Conservation (phyloP, 306 rosid species). For the Cucurbita argyrosperma region DNA sequence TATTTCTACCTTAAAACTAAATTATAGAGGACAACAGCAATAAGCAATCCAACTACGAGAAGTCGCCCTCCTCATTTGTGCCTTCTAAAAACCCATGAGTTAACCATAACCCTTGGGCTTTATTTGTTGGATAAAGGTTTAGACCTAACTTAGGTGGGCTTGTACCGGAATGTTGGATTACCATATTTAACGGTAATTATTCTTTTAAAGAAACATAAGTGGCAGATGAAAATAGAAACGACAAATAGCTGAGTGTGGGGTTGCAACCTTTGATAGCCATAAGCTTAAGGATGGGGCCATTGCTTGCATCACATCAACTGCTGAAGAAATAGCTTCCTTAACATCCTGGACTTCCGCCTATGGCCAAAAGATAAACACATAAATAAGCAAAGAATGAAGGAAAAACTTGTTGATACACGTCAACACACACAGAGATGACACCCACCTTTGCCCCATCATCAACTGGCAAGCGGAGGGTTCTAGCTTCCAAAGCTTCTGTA, state of each 20-base stretch:
- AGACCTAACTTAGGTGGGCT: no score
- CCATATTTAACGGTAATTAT: no score
- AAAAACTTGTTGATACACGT: slow-evolving; percentile 2
- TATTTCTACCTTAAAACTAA: not conserved
- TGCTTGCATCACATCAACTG: slow-evolving; percentile 90
- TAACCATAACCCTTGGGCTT: no score
- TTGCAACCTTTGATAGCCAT: slow-evolving; percentile 50
- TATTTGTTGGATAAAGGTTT: no score
- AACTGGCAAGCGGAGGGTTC: slow-evolving; percentile 95
- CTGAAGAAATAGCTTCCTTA: slow-evolving; percentile 77
- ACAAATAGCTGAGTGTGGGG: not conserved
- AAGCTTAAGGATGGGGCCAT: slow-evolving; percentile 73
- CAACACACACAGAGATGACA: not conserved
- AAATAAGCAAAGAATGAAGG: not conserved
- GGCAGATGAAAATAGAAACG: not conserved
- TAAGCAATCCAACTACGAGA: not conserved
- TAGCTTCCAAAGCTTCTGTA: slow-evolving; percentile 68
- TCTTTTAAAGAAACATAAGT: not conserved
- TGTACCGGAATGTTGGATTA: no score
- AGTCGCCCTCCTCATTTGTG: no score
- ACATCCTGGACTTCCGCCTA: slow-evolving; percentile 67
- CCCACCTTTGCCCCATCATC: slow-evolving; percentile 72
- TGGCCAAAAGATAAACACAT: slow-evolving; percentile 4
- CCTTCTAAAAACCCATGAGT: no score
- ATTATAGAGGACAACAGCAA: not conserved